A percentile compares a stretch with the other conserved stretches of the same genome.
Conservation (phyloP, 2,329 filamentous ascomycete species). For the Dothidotthia symphoricarpi region DNA sequence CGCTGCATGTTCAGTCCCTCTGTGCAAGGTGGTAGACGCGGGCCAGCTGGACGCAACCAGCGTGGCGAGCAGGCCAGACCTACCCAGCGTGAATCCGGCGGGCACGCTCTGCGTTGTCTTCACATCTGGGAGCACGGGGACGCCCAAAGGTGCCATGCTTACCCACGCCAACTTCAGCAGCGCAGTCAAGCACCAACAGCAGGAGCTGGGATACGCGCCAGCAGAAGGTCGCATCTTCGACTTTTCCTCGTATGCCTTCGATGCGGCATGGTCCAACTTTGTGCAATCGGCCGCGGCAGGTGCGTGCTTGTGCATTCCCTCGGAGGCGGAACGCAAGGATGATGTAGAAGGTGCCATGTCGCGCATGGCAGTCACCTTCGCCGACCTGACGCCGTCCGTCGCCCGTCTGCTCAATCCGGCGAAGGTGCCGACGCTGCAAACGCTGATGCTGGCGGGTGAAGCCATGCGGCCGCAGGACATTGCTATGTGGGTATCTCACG, state of each 20-base stretch:
- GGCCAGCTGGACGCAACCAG: no score
- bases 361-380: constrained; percentile 3
- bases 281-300: constrained; percentile 57
- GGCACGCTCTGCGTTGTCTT: constrained; percentile 60
- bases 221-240: constrained; percentile 45
- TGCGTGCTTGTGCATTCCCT: constrained; percentile 59
- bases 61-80: no score
- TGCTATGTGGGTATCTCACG: constrained; percentile 7
- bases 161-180: constrained; percentile 57
- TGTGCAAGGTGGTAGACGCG: no score
- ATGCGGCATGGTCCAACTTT: constrained; percentile 55
- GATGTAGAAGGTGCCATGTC: constrained; percentile 54
- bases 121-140: constrained; percentile 43
- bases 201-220: background rate
- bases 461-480: constrained; percentile 3
- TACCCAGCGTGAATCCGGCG: no score
- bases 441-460: constrained; percentile 12
- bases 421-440: constrained; percentile 8
- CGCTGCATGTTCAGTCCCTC: no score
- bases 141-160: constrained; percentile 59
- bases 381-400: constrained; percentile 3
- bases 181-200: constrained; percentile 2
- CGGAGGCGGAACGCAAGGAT: constrained; percentile 50
- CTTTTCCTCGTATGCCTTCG: constrained; percentile 58
- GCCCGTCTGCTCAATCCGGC: constrained; percentile 4